Evolutionary conservation across 495 filamentous ascomycete genomes (phyloP).

Genomic region (Lichenothelia convexa): DNA sequence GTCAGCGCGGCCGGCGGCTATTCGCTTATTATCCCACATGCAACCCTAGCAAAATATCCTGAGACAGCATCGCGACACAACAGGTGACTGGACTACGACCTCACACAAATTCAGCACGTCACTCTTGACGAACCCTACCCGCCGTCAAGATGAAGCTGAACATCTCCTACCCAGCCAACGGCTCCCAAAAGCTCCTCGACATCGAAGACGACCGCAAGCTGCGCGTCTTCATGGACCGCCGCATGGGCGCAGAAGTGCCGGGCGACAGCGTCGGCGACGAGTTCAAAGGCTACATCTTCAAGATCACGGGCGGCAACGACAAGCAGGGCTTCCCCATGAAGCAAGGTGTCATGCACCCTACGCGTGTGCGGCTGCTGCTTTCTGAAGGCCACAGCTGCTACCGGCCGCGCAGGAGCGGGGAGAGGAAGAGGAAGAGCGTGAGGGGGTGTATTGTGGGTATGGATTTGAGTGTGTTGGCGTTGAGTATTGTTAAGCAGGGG

Average conservation of each 20-base stretch:
- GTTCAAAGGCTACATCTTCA: conserved; percentile 97
- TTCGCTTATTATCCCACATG: too few species aligned
- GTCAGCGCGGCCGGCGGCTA: too few species aligned
- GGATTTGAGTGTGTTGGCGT: conserved; percentile 84
- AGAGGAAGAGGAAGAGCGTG: conserved; percentile 97
- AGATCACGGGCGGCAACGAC: conserved; percentile 99
- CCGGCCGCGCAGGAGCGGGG: conserved; percentile 87
- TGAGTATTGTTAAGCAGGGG: conserved; percentile 92
- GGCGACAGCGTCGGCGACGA: conserved; percentile 91
- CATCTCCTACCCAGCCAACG: conserved; percentile 96
- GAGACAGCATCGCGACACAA: too few species aligned
- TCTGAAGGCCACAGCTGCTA: conserved; percentile 91
- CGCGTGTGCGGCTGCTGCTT: conserved; percentile 90
- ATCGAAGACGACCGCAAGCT: conserved; percentile 94
- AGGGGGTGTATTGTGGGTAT: conserved; percentile 93
- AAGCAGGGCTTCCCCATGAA: conserved; percentile 99
- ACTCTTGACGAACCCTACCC: conserved; percentile 18
- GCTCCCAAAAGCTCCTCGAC: conserved; percentile 96
- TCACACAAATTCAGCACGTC: background rate
- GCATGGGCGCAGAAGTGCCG: conserved; percentile 93
- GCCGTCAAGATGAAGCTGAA: conserved; percentile 71
- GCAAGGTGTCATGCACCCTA: conserved; percentile 97
- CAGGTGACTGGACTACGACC: too few species aligned
- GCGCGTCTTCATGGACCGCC: conserved; percentile 71
- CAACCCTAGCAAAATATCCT: too few species aligned